Base-by-base conservation (phyloP, 1,284 basidiomycete genomes). In the Cryptococcus sp. region DNA sequence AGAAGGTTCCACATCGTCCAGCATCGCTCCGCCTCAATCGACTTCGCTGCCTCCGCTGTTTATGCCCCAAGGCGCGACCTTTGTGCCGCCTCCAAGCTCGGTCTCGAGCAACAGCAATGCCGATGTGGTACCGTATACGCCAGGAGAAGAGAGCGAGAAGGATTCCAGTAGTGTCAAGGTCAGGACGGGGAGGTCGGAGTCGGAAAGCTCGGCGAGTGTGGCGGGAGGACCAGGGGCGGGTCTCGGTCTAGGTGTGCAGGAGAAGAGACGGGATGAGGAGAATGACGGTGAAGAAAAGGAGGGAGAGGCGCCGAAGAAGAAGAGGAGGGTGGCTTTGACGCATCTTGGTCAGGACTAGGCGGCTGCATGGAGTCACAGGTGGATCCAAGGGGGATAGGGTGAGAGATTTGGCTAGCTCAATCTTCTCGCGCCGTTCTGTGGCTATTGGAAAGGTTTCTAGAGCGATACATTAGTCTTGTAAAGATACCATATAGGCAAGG, bases 261-360 rank as follows among this genome's bases (percentile, higher is more conserved):
- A 45, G 23, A 41, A 37, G 28, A 14, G 35, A 36, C 35, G 33
- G 5, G 22, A 10, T 32, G 35, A 41, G 23, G 40, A 14, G n/a
- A n/a, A n/a, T n/a, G n/a, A n/a, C 18, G 45, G 22, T n/a, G 47
- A 22, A n/a, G 45, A 6, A 18, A 12, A 39, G 11, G 39, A 35
- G 32, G 45, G 39, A 14, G 53, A 48, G 12, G 52, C 38, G 5
- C 48, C 86, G 9, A 94, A 89, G 80, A 94, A 94, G 76, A 94
- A 91, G 74, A 80, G 90, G 50, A 78, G 90, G 28, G 82, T 93
- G 18, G 86, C 82, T 28, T 77, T 92, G 59, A 91, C 85, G 12
- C 80, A 76, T 52, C 43, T 71, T 10, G 62, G 58, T 1, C 53
- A 60, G n/a, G 26, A 16, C 9, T 36, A 24, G 18, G n/a, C n/a